These are phyloP conservation scores for Alnus glutinosa DNA, from an alignment of 306 rosid genomes.

Conservation along the genomic window DNA sequence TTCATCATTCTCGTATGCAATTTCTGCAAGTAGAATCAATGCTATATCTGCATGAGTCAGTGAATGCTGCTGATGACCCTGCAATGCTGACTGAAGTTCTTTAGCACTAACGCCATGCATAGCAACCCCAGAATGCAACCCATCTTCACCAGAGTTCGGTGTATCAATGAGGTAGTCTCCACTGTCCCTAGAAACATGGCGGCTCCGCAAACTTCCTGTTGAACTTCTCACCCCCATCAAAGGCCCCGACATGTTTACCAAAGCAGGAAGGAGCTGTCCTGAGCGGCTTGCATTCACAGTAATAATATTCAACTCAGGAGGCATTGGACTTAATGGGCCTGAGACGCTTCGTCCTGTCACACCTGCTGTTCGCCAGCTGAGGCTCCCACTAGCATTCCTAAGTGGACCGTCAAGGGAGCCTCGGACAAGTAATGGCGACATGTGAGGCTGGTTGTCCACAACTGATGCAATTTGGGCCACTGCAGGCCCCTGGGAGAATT, in stretches of 20 bases:
- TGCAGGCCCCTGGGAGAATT: slow-evolving; percentile 96
- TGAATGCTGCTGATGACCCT: slow-evolving; percentile 99
- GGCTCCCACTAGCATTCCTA: slow-evolving; percentile 96
- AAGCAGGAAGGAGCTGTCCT: slow-evolving; percentile 89
- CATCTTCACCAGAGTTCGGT: slow-evolving; percentile 98
- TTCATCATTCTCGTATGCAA: slow-evolving; percentile 98
- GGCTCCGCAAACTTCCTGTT: slow-evolving; percentile 93
- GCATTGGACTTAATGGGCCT: slow-evolving; percentile 96
- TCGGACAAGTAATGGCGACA: slow-evolving; percentile 98
- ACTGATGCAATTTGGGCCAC: slow-evolving; percentile 83
- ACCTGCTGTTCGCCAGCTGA: slow-evolving; percentile 97
- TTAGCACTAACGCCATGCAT: slow-evolving; percentile 81
- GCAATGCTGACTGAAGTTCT: slow-evolving; percentile 97
- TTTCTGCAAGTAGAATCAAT: slow-evolving; percentile 93
- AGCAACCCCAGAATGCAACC: slow-evolving; percentile 60
- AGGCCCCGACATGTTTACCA: slow-evolving; percentile 99
- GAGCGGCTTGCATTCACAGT: slow-evolving; percentile 89
- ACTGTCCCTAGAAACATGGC: slow-evolving; percentile 97
- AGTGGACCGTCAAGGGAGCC: slow-evolving; percentile 99
- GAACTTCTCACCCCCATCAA: slow-evolving; percentile 98
- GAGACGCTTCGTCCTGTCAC: slow-evolving; percentile 96
- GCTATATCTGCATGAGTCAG: slow-evolving; percentile 98
- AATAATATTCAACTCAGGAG: slow-evolving; percentile 86
- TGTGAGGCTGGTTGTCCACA: slow-evolving; percentile 94
- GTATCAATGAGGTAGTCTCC: slow-evolving; percentile 98